Conservation (phyloP, 1,284 basidiomycete species). For the Schizophyllum amplum region DNA sequence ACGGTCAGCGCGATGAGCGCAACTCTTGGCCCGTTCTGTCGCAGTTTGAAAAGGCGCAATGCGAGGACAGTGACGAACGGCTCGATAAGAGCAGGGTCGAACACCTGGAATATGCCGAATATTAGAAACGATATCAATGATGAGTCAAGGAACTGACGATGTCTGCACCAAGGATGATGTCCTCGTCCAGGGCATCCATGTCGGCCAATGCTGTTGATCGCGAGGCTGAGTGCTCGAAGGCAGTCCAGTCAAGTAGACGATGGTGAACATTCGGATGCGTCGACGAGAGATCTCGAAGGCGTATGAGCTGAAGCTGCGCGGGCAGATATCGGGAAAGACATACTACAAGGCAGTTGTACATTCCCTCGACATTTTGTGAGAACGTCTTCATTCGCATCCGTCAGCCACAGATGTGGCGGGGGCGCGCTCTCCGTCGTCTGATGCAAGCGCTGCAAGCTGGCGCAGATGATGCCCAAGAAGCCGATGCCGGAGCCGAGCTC, state of each 20-base stretch:
- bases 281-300: conserved; percentile 40
- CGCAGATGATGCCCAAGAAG: conserved; percentile 59
- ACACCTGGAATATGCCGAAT: conserved; percentile 27
- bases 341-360: conserved; percentile 55
- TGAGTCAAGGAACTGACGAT: conserved; percentile 33
- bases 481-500: conserved; percentile 70
- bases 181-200: conserved; percentile 31
- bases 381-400: conserved; percentile 59
- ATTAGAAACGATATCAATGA: background rate
- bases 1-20: conserved; percentile 56
- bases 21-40: conserved; percentile 12
- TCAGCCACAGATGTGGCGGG: conserved; percentile 40
- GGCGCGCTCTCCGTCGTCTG: conserved; percentile 3
- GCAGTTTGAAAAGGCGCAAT: conserved; percentile 31
- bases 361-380: conserved; percentile 55
- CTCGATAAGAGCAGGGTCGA: conserved; percentile 55
- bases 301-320: conserved; percentile 1
- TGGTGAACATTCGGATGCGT: conserved; percentile 36
- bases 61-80: conserved; percentile 44
- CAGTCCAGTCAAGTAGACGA: conserved; percentile 53
- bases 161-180: conserved; percentile 64
- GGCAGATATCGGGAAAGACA: conserved; percentile 17
- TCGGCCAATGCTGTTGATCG: conserved; percentile 25
- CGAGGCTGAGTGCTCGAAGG: conserved; percentile 28
- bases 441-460: conserved; percentile 37